Conservation (phyloP, 345 rosid species). For the Murraya paniculata region DNA sequence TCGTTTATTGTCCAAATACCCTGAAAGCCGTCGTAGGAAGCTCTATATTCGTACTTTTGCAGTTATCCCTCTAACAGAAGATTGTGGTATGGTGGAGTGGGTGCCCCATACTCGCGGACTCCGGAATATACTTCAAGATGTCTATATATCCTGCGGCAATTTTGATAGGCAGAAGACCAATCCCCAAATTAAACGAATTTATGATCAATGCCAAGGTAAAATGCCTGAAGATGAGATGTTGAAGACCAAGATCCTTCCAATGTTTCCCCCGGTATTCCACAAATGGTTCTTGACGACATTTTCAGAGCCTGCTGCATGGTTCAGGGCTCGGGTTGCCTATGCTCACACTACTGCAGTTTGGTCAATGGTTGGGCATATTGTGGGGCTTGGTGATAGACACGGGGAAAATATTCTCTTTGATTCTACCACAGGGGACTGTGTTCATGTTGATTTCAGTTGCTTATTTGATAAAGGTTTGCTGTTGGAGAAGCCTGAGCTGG, state of each 20-base stretch:
- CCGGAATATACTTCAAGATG: constrained; percentile 89
- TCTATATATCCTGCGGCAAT: constrained; percentile 68
- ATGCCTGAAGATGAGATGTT: constrained; percentile 85
- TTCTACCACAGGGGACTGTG: constrained; percentile 98
- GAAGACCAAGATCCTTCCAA: constrained; percentile 85
- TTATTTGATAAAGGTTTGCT: constrained; percentile 94
- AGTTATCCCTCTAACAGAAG: constrained; percentile 94
- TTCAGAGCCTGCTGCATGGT: constrained; percentile 99
- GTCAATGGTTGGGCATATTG: constrained; percentile 99
- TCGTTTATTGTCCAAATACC: constrained; percentile 81
- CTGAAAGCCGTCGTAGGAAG: constrained; percentile 93
- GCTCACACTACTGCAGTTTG: constrained; percentile 98
- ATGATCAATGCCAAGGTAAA: constrained; percentile 84
- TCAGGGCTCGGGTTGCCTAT: constrained; percentile 90
- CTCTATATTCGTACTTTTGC: constrained; percentile 93
- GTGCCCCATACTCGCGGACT: constrained; percentile 96
- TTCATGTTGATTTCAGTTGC: constrained; percentile 98
- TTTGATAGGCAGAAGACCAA: constrained; percentile 93
- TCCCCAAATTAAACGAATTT: constrained; percentile 82
- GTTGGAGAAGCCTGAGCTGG: constrained; percentile 98
- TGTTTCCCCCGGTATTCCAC: constrained; percentile 96
- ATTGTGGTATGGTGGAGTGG: constrained; percentile 99
- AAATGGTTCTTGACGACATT: constrained; percentile 92
- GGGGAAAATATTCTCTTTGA: constrained; percentile 99
- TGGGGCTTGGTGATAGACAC: constrained; percentile 96